Percentiles rank a stretch among this genome's conserved stretches.
These are phyloP conservation scores for Pleurozium schreberi DNA, from an alignment of 225 moss, liverwort and hornwort genomes.

Conservation along the genomic window DNA sequence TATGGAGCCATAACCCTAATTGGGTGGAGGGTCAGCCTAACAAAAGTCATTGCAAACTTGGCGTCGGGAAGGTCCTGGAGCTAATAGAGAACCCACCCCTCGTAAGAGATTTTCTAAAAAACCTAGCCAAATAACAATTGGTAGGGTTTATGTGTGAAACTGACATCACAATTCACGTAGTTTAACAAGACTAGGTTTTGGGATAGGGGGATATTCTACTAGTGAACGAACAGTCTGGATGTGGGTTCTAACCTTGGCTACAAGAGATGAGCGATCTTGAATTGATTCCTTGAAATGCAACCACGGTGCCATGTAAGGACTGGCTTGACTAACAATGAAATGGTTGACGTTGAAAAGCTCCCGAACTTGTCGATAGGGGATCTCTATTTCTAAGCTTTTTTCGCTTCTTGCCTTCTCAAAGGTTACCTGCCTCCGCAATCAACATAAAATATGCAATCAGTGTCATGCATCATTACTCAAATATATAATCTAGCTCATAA, in stretches of 20 bases:
- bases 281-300: slow-evolving; percentile 58
- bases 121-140: neutral
- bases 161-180: neutral
- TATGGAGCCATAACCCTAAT: neutral
- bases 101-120: neutral
- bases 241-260: slow-evolving; percentile 7
- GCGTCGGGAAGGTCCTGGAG: neutral
- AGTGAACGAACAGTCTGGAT: neutral
- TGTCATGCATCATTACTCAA: too few species aligned
- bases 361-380: slow-evolving; percentile 66
- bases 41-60: neutral
- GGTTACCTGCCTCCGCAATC: slow-evolving; percentile 14
- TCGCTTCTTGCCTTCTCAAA: slow-evolving; percentile 10
- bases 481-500: neutral
- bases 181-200: neutral
- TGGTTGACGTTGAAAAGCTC: slow-evolving; percentile 95
- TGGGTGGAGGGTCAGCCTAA: neutral
- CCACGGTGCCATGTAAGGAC: slow-evolving; percentile 76
- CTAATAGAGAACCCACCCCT: neutral
- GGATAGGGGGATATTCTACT: neutral
- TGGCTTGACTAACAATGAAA: slow-evolving; percentile 88
- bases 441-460: neutral
- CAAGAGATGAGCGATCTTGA: slow-evolving; percentile 1
- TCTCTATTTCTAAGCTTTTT: slow-evolving; percentile 66
- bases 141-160: neutral